A percentile compares a stretch with the other conserved stretches of the same genome.
Evolutionary conservation across 75 land plant genomes (phyloP).

Genomic region (Isoetes taiwanensis): DNA sequence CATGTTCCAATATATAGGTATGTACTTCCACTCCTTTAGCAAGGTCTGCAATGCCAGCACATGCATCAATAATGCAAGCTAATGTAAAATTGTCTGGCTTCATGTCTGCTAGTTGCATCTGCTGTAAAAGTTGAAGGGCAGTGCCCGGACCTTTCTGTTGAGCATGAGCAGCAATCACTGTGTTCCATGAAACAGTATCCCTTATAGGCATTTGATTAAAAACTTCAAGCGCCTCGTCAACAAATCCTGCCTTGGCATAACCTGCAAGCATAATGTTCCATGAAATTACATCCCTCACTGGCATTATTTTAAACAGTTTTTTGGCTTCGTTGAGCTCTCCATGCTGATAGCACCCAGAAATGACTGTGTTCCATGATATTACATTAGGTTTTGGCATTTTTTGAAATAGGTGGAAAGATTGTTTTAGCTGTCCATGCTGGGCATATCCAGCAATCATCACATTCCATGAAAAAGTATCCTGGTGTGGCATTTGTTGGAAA

Average conservation of each 20-base stretch:
- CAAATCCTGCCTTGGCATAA: conserved; percentile 5
- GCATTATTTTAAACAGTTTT: background rate
- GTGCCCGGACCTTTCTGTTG: background rate
- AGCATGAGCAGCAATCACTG: conserved; percentile 9
- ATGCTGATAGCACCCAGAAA: background rate
- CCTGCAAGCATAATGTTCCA: background rate
- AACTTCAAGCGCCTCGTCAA: background rate
- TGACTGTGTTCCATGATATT: background rate
- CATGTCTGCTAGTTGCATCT: conserved; percentile 3
- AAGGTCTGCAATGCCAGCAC: background rate
- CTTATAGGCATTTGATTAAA: conserved; percentile 7
- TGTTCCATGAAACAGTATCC: conserved; percentile 10
- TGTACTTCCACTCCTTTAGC: background rate
- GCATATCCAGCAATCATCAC: too few relatives aligned
- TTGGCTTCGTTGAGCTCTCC: background rate
- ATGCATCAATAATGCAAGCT: background rate
- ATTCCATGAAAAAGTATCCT: too few relatives aligned
- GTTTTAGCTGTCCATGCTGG: too few relatives aligned
- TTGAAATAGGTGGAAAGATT: too few relatives aligned
- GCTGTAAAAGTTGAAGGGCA: conserved; percentile 4
- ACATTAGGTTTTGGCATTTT: too few relatives aligned
- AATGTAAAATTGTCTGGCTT: background rate
- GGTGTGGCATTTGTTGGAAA: too few relatives aligned
- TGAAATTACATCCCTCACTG: background rate
- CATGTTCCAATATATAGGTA: conserved; percentile 4